A percentile compares a stretch with the other conserved stretches of the same genome.
Evolutionary conservation across 805 yeast genomes (phyloP).

Genomic region (Wickerhamiella sergipiensis): DNA sequence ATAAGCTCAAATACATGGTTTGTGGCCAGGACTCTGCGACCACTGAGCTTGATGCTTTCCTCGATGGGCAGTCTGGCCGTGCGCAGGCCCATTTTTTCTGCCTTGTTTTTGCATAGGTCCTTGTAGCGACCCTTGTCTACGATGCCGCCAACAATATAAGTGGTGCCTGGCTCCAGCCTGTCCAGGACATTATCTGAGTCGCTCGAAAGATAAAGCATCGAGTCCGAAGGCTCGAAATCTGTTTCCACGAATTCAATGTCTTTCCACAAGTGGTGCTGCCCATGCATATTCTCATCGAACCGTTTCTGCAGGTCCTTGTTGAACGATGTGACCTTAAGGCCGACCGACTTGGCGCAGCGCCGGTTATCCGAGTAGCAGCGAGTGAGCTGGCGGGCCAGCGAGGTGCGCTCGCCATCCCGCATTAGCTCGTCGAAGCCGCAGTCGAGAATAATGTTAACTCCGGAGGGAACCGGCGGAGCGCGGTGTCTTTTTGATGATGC

Average conservation of each 20-base stretch:
- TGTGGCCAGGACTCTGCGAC: slow-evolving; percentile 82
- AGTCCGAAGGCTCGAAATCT: slow-evolving; percentile 27
- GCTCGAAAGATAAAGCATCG: slow-evolving; percentile 51
- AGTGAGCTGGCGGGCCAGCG: slow-evolving; percentile 68
- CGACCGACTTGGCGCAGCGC: slow-evolving; percentile 42
- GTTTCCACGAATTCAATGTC: slow-evolving; percentile 38
- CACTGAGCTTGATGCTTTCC: slow-evolving; percentile 66
- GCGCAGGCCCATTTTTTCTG: slow-evolving; percentile 51
- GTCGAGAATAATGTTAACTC: slow-evolving; percentile 55
- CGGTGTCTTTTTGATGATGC: slow-evolving; percentile 5
- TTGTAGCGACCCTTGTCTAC: slow-evolving; percentile 91
- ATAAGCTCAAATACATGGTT: slow-evolving; percentile 88
- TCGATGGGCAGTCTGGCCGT: slow-evolving; percentile 80
- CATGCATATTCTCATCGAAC: slow-evolving; percentile 46
- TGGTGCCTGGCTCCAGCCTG: slow-evolving; percentile 49
- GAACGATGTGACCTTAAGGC: slow-evolving; percentile 50
- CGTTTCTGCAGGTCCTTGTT: slow-evolving; percentile 50
- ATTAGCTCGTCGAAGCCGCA: slow-evolving; percentile 85
- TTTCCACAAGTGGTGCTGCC: slow-evolving; percentile 55
- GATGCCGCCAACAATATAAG: slow-evolving; percentile 88
- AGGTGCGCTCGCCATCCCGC: slow-evolving; percentile 56
- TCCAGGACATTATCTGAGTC: slow-evolving; percentile 65
- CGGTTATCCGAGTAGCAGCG: slow-evolving; percentile 71
- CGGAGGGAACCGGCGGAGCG: slow-evolving; percentile 23
- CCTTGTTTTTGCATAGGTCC: slow-evolving; percentile 66